Base-by-base conservation (phyloP, 768 basidiomycete genomes). In the Chalciporus piperatus region DNA sequence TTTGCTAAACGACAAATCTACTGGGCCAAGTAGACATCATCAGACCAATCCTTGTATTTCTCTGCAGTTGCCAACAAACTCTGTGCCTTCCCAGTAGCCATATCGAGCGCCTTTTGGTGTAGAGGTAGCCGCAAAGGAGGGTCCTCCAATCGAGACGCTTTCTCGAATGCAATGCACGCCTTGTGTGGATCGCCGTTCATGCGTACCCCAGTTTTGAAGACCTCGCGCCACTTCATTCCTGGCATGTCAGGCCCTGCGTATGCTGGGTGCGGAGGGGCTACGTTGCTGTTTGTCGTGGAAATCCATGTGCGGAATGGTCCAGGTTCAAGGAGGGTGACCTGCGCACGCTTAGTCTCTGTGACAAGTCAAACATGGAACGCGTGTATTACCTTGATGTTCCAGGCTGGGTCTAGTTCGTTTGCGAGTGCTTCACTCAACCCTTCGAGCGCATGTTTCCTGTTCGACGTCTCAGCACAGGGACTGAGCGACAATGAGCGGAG, bases 371-470 rank as follows among this genome's bases (percentile, higher is more conserved):
- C 6, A 27, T 27, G 27, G 27, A 27, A 27, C 9, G 27, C 22
- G 6, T 27, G 27, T 9, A 51, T 39, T 37, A 62, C 61, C 35
- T 57, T 63, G 54, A 63, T 55, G 47, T 9, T 51, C 41, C 33
- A 58, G 2, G 47, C 46, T 28, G 22, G 45, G 51, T 27, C 9
- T 27, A 27, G 9, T 9, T 27, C 27, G 27, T 6, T 9, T 27
- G 27, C 27, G 9, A 27, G 27, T 17, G 57, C 33, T 48, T 69
- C 59, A 1, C 57, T 68, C 19, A 69, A 46, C 3, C 57, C 70
- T 47, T 70, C 70, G 13, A 69, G 20, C 2, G 67, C 71, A 7
- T 32, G 52, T 47, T 63, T 57, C 27, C 58, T 63, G 23, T 41
- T 23, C 1, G 32, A 28, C 12, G 6, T 11, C 23, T 30, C 37